phyloP scores from a whole-genome alignment of 192 early-diverging fungal genomes.

The Neocallimastix lanati region DNA sequence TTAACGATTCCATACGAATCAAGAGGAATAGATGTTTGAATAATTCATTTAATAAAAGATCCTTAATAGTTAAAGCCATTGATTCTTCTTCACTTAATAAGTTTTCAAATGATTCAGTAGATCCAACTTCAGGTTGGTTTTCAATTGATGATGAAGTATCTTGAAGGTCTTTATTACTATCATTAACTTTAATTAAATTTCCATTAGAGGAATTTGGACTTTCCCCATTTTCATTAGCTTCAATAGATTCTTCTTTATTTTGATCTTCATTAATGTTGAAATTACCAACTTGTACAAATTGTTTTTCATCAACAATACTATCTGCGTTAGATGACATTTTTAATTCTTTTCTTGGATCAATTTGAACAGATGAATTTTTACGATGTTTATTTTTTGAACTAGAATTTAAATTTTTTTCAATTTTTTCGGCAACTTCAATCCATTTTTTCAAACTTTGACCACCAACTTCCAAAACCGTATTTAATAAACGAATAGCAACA shows the following conservation, averaged over 20 bases:
- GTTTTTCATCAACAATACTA: conserved; percentile 1
- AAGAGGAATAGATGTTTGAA: conserved; percentile 5
- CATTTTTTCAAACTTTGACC: conserved; percentile 52
- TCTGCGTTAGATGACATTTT: neutral
- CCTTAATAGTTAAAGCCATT: neutral
- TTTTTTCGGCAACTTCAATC: conserved; percentile 7
- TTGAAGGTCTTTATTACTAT: neutral
- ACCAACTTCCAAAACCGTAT: conserved; percentile 69
- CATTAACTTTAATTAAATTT: neutral
- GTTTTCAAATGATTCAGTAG: neutral
- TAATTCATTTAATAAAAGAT: conserved; percentile 1
- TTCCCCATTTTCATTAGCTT: neutral
- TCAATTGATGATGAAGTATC: neutral
- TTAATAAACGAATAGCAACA: conserved; percentile 72
- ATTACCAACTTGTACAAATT: neutral
- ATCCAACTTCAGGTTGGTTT: neutral
- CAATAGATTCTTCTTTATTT: neutral
- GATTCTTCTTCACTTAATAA: neutral
- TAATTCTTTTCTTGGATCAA: neutral
- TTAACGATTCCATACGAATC: neutral
- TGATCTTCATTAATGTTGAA: neutral
- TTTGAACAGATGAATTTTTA: neutral
- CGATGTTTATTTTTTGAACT: neutral
- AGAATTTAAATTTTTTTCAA: conserved; percentile 1
- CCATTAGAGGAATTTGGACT: neutral